Evolutionary conservation across 345 rosid species (phyloP), one percentile per base, ranked within the genome.

Genomic region (Excoecaria agallocha): DNA sequence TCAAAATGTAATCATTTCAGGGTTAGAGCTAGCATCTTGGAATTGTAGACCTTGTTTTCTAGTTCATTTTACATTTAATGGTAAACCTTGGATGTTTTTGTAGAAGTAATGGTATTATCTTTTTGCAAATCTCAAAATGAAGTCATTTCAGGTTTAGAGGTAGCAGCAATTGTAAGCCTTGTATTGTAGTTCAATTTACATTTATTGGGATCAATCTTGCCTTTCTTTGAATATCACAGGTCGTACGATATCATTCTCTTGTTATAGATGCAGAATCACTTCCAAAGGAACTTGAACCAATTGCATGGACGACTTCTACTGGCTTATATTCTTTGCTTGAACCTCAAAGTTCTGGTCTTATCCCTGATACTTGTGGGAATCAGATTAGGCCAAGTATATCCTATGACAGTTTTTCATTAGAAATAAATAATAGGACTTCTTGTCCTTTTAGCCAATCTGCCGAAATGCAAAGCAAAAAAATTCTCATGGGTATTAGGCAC

Each of bases 161-260:
- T n/a, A 43, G 12, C 41, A 22, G 19, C 59, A 43, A n/a, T 67
- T 73, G 49, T 20, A 6, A 20, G 35, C 37, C 55, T 41, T 52
- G 17, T 8, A 20, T 43, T 3, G 48, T 6, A n/a, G n/a, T n/a
- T n/a, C n/a, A n/a, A n/a, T n/a, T n/a, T n/a, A n/a, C n/a, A n/a
- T n/a, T n/a, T n/a, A n/a, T n/a, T n/a, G n/a, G n/a, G n/a, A n/a
- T n/a, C n/a, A n/a, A n/a, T n/a, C n/a, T 24, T 60, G 70, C 54
- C 45, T n/a, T n/a, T 8, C 48, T 46, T 25, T 46, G 43, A 69
- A 54, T 54, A 50, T 71, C 66, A 49, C 88, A 94, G 98, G 98
- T 91, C 49, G 98, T 94, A 74, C 90, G 98, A 66, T 94, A 92
- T 78, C 97, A 94, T 89, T 94, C 98, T 5, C 94, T 94, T 48